Evolutionary conservation across 2,329 filamentous ascomycete species (phyloP), one percentile per base, ranked within the genome.

Genomic region (Orbilia brochopaga): DNA sequence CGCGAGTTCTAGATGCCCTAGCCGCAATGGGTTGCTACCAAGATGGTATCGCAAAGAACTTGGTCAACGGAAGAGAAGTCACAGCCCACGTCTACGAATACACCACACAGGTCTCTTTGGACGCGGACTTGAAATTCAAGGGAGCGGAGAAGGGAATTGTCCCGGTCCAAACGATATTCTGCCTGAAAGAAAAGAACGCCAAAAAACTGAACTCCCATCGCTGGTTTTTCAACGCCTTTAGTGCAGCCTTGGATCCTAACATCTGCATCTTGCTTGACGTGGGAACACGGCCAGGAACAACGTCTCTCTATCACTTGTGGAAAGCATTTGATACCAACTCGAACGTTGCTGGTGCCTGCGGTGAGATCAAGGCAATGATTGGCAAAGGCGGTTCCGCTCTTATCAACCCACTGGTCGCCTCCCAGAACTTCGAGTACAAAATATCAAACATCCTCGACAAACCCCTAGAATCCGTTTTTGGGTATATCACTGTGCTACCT

Each of bases 381-480:
- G 94, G 94, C 6, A 91, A 88, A 75, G 87, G 85, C 23, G 92
- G 91, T 78, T 82, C 87, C 3, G 91, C 93, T 74, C 84, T 99
- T 15, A 82, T 99, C 51, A 99, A 99, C 77, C 94, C 94, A 0
- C 83, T 99, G 4, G 93, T 99, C 15, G 94, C 94, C 0, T 96
- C 92, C 51, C 94, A 99, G 77, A 99, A 99, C 79, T 99, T 99
- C 76, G 94, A 99, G 82, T 99, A 99, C 83, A 99, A 99, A 81
- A 97, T 99, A 91, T 96, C 92, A 44, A 99, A 99, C 77, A 99
- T 99, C 77, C 84, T 99, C 24, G 94, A 99, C 79, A 99, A 99
- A 80, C 94, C 94, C 0, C 83, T 99, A 1, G 94, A 99, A 79
- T 96, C 91, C 0, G 93, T 96, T 0, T 99, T 99, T 79, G 94